phyloP scores from a whole-genome alignment of 2,329 filamentous ascomycete genomes.

The Colletotrichum navitas region DNA sequence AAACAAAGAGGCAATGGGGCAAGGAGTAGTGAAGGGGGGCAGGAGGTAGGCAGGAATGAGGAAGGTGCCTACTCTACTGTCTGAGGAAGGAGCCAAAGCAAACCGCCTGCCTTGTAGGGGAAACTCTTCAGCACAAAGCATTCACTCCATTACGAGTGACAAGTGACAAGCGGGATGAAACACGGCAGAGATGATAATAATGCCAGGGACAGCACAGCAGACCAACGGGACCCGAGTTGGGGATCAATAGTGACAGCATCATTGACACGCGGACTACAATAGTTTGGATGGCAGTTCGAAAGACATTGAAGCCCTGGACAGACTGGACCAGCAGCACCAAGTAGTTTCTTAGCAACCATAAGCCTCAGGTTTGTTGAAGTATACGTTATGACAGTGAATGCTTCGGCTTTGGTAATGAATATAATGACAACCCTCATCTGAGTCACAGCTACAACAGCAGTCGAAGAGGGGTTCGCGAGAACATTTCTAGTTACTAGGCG shows the following conservation, averaged over 20 bases:
- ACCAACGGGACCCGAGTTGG: background rate
- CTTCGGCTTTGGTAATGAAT: background rate
- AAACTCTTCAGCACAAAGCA: too few species aligned
- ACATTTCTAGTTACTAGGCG: too few species aligned
- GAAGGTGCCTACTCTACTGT: background rate
- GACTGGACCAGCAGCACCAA: background rate
- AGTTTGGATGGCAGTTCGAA: background rate
- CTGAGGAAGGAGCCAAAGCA: background rate
- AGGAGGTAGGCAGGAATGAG: background rate
- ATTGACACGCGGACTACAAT: background rate
- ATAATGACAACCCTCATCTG: background rate
- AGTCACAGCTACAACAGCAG: too few species aligned
- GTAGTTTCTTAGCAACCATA: background rate
- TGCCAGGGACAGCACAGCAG: background rate
- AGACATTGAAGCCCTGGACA: background rate
- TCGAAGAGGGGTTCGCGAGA: background rate
- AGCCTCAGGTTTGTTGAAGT: too few species aligned
- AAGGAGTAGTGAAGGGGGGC: background rate
- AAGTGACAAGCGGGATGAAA: accelerated
- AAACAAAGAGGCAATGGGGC: background rate
- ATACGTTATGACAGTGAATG: background rate
- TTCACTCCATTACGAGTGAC: background rate
- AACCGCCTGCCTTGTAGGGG: background rate
- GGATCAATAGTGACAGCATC: too few species aligned
- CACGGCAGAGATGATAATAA: background rate